Evolutionary conservation across 371 early-diverging fungal species (phyloP), one percentile per base, ranked within the genome.

Genomic region (Mucor piriformis): DNA sequence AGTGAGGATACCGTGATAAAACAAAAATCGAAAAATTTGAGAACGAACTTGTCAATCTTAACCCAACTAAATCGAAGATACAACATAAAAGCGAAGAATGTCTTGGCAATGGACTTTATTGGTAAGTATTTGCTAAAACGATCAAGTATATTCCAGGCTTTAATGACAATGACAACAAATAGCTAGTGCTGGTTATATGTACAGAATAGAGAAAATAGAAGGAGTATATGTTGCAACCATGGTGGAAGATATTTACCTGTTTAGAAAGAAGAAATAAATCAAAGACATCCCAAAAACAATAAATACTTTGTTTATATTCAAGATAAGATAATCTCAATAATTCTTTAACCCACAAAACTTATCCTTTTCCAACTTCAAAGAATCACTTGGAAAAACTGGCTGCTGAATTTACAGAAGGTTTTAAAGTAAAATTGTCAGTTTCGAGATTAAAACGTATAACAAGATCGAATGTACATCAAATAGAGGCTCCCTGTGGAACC

Each of bases 31-130:
- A 61, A 61, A 61, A 61, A 61, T 54, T 48, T 54, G 54, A 46
- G 61, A 61, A 54, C 61, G 49, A 61, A 61, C 25, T 61, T 61
- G 61, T 54, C 61, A n/a, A 61, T 61, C 12, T 48, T 61, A 40
- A 61, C 54, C 24, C 61, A 61, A 38, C 23, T 61, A 49, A 54
- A 54, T 48, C 61, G 54, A 61, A 61, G 23, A 61, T 61, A 61
- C 54, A 61, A 12, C 54, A 61, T 49, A 61, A 54, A 61, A 61
- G 49, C 61, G 43, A 61, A 61, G 54, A 61, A 21, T 61, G 49
- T 54, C 13, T 27, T 61, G 47, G 61, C 50, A 40, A 61, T 53
- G 61, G 54, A 61, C 40, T 54, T 61, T 54, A 54, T 61, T 61
- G 61, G 61, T 61, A 61, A 61, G 51, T 49, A 40, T 54, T 53